Base-by-base conservation (phyloP, 805 yeast species). In the Myxozyma nipponensis region DNA sequence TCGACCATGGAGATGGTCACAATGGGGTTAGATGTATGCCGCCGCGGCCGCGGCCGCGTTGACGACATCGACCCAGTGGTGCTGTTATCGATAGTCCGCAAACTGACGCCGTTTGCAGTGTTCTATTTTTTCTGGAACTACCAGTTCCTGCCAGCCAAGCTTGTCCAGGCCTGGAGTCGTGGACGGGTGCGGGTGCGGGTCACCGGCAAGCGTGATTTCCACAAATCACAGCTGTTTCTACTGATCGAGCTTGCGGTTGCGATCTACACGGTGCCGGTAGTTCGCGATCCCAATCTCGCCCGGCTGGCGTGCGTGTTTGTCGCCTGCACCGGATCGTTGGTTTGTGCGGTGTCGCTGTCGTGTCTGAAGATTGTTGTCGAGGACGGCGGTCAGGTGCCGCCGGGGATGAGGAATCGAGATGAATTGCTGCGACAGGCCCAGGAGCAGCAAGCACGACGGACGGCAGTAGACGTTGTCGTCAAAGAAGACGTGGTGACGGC, bases 71-170 rank as follows among this genome's bases (percentile, higher is more conserved):
- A n/a, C n/a, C n/a, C n/a, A n/a, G 13, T 28, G 7, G 10, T 7
- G 32, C 15, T 35, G 21, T 18, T 35, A 6, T 35, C 19, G 6
- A 6, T 35, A 5, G 19, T 18, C 6, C 38, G 19, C 15, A 35
- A 35, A 17, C 32, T 49, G 3, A 19, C 44, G 6, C 48, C 42
- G 17, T 26, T 45, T 10, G 18, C 47, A 10, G 19, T 49, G 6
- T 32, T 44, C 5, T 52, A 48, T 34, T 30, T 48, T 17, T 48
- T 45, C 34, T 52, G 56, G 56, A 49, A 52, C 26, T 52, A 52
- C 28, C 30, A 43, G n/a, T 17, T 4, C 10, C 26, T 45, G 17
- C 21, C 42, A 1, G 52, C 53, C 10, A 22, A 44, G 4, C 22
- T 24, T 13, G 7, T 7, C 13, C 13, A 9, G 13, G n/a, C n/a